Evolutionary conservation across 2,329 filamentous ascomycete species (phyloP).

Genomic region (Penicillium occitanis): DNA sequence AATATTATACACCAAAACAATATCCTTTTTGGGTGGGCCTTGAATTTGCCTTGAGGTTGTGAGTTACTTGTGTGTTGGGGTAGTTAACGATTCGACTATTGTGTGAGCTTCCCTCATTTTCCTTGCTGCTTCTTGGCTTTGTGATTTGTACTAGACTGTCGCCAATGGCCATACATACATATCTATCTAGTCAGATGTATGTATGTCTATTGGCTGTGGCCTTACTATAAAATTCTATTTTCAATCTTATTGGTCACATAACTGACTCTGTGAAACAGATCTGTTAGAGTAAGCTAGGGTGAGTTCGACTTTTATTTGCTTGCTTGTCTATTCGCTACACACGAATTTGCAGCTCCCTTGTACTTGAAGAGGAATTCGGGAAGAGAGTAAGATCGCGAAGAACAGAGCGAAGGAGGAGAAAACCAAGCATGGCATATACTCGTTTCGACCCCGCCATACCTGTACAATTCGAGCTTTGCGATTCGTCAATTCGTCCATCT

Average conservation of each 20-base stretch:
- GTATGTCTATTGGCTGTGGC: not conserved
- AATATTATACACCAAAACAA: not conserved
- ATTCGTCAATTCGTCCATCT: not conserved
- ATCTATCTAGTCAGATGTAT: not conserved
- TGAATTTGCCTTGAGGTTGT: not conserved
- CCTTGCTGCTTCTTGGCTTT: conserved; percentile 7
- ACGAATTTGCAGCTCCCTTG: not conserved
- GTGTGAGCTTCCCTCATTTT: conserved; percentile 9
- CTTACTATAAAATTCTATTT: not conserved
- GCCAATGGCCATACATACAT: not conserved
- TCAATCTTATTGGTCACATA: not conserved
- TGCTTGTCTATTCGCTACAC: not conserved
- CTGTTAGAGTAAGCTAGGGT: conserved; percentile 3
- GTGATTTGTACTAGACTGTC: not conserved
- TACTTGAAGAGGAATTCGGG: not conserved
- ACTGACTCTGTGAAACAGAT: not conserved
- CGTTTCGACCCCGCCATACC: not conserved
- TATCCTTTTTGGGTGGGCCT: not conserved
- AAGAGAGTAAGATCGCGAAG: not conserved
- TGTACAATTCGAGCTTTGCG: not conserved
- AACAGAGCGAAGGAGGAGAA: not conserved
- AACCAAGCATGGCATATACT: not conserved
- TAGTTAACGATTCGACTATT: not conserved
- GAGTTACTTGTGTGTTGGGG: conserved; percentile 8
- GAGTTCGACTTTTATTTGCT: not conserved